These are phyloP conservation scores for Mariannaea elegans DNA, from an alignment of 2,329 filamentous ascomycete species.

Conservation along the genomic window DNA sequence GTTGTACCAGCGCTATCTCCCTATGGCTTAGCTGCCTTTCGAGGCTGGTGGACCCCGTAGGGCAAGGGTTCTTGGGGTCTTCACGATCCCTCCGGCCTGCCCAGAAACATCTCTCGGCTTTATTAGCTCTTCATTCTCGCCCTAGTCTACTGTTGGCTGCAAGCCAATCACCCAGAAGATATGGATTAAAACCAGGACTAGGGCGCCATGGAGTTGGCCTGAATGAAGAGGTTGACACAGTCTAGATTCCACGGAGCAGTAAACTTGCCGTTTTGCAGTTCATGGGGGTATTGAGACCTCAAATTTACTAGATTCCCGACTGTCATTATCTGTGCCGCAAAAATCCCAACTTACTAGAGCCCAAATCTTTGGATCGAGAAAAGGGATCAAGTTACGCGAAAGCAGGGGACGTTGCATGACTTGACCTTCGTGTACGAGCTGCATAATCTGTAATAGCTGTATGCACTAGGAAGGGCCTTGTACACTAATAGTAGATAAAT, in stretches of 20 bases:
- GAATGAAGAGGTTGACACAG: no score
- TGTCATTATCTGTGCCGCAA: not conserved
- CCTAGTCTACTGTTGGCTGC: not conserved
- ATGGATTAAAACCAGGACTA: not conserved
- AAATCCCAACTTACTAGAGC: not conserved
- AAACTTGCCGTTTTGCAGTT: no score
- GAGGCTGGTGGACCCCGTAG: not conserved
- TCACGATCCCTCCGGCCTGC: no score
- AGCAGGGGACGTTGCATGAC: not conserved
- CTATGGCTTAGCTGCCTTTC: not conserved
- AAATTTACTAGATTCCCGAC: no score
- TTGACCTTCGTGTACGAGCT: not conserved
- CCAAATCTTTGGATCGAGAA: not conserved
- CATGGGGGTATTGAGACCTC: no score
- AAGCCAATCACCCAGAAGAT: not conserved
- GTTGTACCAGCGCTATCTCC: not conserved
- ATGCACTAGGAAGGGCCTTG: constrained; percentile 2
- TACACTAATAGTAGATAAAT: not conserved
- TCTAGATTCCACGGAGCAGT: no score
- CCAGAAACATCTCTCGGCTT: not conserved
- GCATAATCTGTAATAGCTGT: not conserved
- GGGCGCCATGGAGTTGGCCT: not conserved
- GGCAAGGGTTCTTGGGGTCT: constrained; percentile 3
- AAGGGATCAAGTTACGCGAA: not conserved
- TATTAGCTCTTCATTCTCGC: not conserved